A percentile compares a stretch with the other conserved stretches of the same genome.
These are phyloP conservation scores for Aspergillus olivimuriae DNA, from an alignment of 495 filamentous ascomycete genomes.

Conservation along the genomic window DNA sequence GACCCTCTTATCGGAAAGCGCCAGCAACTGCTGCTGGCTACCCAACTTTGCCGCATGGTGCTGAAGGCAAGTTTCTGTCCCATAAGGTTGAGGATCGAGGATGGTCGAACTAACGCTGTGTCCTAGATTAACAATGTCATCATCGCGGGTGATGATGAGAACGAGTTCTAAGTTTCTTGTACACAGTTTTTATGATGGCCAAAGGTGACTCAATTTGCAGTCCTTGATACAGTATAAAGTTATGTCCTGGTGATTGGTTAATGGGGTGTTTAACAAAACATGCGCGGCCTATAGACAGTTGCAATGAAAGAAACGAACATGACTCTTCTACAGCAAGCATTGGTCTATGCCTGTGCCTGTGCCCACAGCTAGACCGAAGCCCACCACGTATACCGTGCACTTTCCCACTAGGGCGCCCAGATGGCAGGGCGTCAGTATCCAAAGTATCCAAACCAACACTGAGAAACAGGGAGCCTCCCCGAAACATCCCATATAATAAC, in stretches of 20 bases:
- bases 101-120: constrained; percentile 17
- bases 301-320: constrained; percentile 11
- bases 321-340: neutral
- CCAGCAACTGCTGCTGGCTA: constrained; percentile 91
- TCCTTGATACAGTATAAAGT: constrained; percentile 3
- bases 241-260: constrained; percentile 4
- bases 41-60: constrained; percentile 98
- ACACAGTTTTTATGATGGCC: constrained; percentile 17
- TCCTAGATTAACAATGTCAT: constrained; percentile 81
- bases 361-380: neutral
- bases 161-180: constrained; percentile 69
- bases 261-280: constrained; percentile 6
- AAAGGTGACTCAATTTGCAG: constrained; percentile 12
- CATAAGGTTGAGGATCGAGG: neutral
- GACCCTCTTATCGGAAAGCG: constrained; percentile 96
- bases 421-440: too few relatives aligned
- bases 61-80: constrained; percentile 66
- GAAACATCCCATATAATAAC: neutral
- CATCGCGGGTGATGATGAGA: constrained; percentile 82
- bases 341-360: too few relatives aligned
- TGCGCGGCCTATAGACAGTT: constrained; percentile 5
- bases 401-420: too few relatives aligned
- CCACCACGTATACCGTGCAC: neutral
- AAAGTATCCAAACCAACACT: too few relatives aligned
- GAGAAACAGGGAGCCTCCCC: too few relatives aligned